phyloP scores from a whole-genome alignment of 768 basidiomycete species.

The Phaeotremella fagi region DNA sequence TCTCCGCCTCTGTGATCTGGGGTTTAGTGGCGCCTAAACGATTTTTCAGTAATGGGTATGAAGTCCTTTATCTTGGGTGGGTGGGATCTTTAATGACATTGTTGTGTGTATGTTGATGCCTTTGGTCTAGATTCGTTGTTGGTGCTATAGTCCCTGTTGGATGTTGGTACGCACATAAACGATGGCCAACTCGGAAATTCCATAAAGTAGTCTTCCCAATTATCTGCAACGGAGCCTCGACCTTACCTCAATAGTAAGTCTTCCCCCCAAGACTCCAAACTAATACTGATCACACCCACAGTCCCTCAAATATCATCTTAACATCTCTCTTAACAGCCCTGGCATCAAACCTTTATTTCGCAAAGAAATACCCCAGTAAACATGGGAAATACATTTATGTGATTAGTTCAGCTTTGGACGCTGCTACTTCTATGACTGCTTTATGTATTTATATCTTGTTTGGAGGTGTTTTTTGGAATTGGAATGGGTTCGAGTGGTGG shows the following conservation, averaged over 20 bases:
- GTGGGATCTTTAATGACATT: not conserved
- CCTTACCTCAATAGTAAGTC: slow-evolving; percentile 46
- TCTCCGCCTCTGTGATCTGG: slow-evolving; percentile 46
- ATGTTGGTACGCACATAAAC: slow-evolving; percentile 40
- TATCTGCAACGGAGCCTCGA: slow-evolving; percentile 44
- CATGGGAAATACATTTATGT: slow-evolving; percentile 43
- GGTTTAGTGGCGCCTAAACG: slow-evolving; percentile 41
- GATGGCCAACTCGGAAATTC: slow-evolving; percentile 38
- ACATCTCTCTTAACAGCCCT: slow-evolving; percentile 35
- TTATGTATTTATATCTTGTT: slow-evolving; percentile 45
- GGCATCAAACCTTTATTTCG: slow-evolving; percentile 33
- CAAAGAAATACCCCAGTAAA: slow-evolving; percentile 33
- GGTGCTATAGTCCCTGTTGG: slow-evolving; percentile 41
- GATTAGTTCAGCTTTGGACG: slow-evolving; percentile 46
- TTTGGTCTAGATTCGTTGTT: slow-evolving; percentile 36
- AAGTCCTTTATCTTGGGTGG: slow-evolving; percentile 31
- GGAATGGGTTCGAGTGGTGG: slow-evolving; percentile 42
- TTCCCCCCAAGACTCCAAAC: not conserved
- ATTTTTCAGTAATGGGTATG: slow-evolving; percentile 48
- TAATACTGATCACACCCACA: slow-evolving; percentile 7
- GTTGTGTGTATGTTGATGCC: not conserved
- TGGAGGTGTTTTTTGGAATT: slow-evolving; percentile 31
- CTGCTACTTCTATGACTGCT: slow-evolving; percentile 46
- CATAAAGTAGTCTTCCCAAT: slow-evolving; percentile 48
- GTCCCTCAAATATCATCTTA: slow-evolving; percentile 47